Percentiles rank a stretch among this genome's conserved stretches.
phyloP scores from a whole-genome alignment of 2,329 filamentous ascomycete species.

The Esteya vermicola region DNA sequence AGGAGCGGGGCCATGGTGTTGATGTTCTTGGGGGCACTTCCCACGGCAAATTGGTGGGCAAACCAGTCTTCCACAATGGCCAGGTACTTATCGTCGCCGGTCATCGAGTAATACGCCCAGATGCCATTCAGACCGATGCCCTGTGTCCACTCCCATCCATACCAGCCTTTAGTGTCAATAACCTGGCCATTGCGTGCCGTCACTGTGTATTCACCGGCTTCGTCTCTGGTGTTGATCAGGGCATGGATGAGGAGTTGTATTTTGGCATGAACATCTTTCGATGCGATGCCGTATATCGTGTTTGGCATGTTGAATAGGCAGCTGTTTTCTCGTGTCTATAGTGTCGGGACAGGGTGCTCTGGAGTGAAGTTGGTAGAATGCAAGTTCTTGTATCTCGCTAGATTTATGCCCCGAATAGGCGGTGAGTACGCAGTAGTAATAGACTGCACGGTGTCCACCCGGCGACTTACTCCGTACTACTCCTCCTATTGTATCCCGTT shows the following conservation, averaged over 20 bases:
- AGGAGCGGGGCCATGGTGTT: constrained; percentile 73
- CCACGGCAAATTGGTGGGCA: constrained; percentile 48
- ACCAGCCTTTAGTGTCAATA: constrained; percentile 76
- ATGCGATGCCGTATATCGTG: constrained; percentile 29
- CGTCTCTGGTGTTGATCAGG: constrained; percentile 64
- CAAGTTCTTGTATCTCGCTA: too few relatives aligned
- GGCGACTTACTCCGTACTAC: too few relatives aligned
- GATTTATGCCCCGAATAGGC: too few relatives aligned
- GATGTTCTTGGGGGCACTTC: constrained; percentile 71
- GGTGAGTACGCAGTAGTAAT: too few relatives aligned
- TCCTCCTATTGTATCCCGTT: too few relatives aligned
- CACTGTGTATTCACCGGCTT: constrained; percentile 59
- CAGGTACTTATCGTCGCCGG: constrained; percentile 44
- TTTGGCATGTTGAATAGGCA: too few relatives aligned
- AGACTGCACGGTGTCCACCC: too few relatives aligned
- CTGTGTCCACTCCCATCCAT: constrained; percentile 70
- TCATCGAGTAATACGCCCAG: constrained; percentile 68
- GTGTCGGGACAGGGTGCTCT: too few relatives aligned
- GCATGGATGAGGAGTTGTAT: constrained; percentile 58
- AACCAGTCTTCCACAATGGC: constrained; percentile 64
- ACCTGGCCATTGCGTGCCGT: constrained; percentile 56
- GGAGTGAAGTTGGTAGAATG: too few relatives aligned
- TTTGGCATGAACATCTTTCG: constrained; percentile 33
- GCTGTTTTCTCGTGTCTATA: too few relatives aligned
- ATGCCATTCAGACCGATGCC: constrained; percentile 69